A percentile compares a stretch with the other conserved stretches of the same genome.
Evolutionary conservation across 164 flowering plant genomes (phyloP).

Genomic region (Vitis labrusca): DNA sequence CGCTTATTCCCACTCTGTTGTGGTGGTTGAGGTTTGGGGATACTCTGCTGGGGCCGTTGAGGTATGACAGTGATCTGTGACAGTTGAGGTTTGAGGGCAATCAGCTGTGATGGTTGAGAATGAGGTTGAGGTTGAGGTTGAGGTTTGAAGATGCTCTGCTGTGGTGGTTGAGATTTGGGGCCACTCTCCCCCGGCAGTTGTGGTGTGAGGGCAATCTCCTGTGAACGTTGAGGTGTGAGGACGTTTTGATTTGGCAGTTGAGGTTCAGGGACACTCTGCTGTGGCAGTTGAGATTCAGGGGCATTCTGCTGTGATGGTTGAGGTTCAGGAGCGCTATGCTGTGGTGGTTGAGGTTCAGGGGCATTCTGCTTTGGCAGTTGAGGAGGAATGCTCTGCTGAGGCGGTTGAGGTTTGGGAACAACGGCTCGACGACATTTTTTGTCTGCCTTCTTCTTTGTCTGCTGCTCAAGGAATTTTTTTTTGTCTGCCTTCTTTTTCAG

Average conservation of each 20-base stretch:
- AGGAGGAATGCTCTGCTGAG: not conserved
- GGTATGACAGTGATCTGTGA: not conserved
- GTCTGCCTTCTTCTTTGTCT: not conserved
- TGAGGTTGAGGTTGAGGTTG: too few relatives aligned
- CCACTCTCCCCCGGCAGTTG: too few relatives aligned
- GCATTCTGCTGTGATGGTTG: not conserved
- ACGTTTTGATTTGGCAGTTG: not conserved
- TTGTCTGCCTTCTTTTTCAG: conserved; percentile 1
- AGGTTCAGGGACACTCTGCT: too few relatives aligned
- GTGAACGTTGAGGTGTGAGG: not conserved
- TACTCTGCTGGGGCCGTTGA: not conserved
- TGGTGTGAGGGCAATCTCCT: not conserved
- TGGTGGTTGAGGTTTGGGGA: not conserved
- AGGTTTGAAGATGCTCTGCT: not conserved
- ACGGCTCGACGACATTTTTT: too few relatives aligned
- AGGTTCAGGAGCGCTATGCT: not conserved
- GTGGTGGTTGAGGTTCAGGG: not conserved
- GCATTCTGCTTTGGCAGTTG: not conserved
- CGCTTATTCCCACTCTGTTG: conserved; percentile 7
- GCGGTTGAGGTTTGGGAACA: not conserved
- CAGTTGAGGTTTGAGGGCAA: too few relatives aligned
- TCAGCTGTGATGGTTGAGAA: too few relatives aligned
- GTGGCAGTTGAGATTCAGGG: too few relatives aligned
- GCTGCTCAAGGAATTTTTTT: not conserved
- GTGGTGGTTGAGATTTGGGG: not conserved